These are phyloP conservation scores for Massarina eburnea DNA, from an alignment of 2,329 filamentous ascomycete species.

Conservation along the genomic window DNA sequence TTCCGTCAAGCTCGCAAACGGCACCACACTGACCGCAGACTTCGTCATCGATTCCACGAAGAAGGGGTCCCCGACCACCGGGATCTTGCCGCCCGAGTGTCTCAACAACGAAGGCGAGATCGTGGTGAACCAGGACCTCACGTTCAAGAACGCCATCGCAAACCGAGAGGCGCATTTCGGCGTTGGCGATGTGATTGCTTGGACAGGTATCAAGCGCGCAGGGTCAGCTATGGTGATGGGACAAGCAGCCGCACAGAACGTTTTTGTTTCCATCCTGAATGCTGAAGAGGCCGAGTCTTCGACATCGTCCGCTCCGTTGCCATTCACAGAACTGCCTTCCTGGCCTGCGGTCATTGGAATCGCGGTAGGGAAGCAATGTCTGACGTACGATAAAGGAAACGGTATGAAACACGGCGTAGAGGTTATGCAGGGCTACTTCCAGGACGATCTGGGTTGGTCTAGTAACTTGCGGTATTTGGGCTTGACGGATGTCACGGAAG, in stretches of 20 bases:
- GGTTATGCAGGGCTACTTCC: slow-evolving; percentile 65
- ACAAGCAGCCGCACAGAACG: slow-evolving; percentile 64
- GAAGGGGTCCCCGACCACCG: slow-evolving; percentile 62
- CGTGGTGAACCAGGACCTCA: slow-evolving; percentile 58
- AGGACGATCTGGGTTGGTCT: slow-evolving; percentile 63
- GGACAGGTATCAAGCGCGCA: slow-evolving; percentile 80
- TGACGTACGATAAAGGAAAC: slow-evolving; percentile 61
- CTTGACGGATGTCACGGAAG: slow-evolving; percentile 36
- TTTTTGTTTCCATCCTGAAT: slow-evolving; percentile 40
- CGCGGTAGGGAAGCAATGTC: slow-evolving; percentile 69
- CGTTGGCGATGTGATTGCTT: slow-evolving; percentile 68
- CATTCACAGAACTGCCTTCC: slow-evolving; percentile 26
- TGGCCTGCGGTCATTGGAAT: slow-evolving; percentile 64
- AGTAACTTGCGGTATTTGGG: slow-evolving; percentile 36
- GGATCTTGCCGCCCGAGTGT: slow-evolving; percentile 60
- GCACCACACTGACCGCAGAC: slow-evolving; percentile 56
- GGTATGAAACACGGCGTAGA: slow-evolving; percentile 65
- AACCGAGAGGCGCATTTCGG: slow-evolving; percentile 67
- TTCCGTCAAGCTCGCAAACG: slow-evolving; percentile 51
- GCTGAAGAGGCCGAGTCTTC: slow-evolving; percentile 20
- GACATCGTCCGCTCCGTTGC: not conserved
- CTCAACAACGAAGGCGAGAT: slow-evolving; percentile 68
- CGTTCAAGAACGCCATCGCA: slow-evolving; percentile 56
- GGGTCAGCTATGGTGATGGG: slow-evolving; percentile 76
- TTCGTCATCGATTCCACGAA: slow-evolving; percentile 71